Conservation (phyloP, 257 asterid species). For the Lycium ferocissimum region DNA sequence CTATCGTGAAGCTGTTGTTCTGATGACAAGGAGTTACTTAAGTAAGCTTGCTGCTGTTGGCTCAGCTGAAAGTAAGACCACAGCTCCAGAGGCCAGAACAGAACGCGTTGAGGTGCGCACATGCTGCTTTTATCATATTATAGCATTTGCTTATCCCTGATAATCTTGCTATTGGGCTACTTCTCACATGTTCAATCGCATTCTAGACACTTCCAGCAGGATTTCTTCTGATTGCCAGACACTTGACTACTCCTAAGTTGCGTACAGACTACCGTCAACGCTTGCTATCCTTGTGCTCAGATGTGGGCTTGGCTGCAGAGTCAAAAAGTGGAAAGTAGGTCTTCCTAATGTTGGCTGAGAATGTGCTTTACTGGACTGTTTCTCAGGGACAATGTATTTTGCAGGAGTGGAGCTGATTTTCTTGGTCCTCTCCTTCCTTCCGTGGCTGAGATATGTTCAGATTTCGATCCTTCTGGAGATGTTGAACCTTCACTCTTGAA, state of each 20-base stretch:
- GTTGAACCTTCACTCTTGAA: conserved; percentile 95
- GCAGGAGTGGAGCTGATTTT: conserved; percentile 99
- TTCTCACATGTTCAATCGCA: conserved; percentile 81
- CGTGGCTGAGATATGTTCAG: conserved; percentile 97
- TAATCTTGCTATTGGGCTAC: conserved; percentile 42
- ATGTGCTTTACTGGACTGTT: conserved; percentile 36
- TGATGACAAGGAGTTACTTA: conserved; percentile 91
- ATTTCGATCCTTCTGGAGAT: conserved; percentile 83
- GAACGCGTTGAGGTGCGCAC: conserved; percentile 90
- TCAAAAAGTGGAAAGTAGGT: conserved; percentile 87
- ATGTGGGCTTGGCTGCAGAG: conserved; percentile 99
- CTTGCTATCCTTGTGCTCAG: conserved; percentile 95
- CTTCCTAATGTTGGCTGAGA: conserved; percentile 36
- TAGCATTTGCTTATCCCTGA: conserved; percentile 33
- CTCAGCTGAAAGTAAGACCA: conserved; percentile 87
- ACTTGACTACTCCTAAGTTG: conserved; percentile 69
- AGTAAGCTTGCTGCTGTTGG: conserved; percentile 82
- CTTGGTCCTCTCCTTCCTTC: conserved; percentile 99
- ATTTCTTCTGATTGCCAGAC: conserved; percentile 82
- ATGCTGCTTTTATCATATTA: conserved; percentile 32
- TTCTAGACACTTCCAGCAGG: conserved; percentile 99
- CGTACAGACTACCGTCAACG: conserved; percentile 96
- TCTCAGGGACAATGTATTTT: conserved; percentile 43
- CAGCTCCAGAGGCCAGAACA: conserved; percentile 85
- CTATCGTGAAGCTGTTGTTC: conserved; percentile 95